A percentile compares a stretch with the other conserved stretches of the same genome.
These are phyloP conservation scores for Aspergillus ochraceus DNA, from an alignment of 2,329 filamentous ascomycete genomes.

Conservation along the genomic window DNA sequence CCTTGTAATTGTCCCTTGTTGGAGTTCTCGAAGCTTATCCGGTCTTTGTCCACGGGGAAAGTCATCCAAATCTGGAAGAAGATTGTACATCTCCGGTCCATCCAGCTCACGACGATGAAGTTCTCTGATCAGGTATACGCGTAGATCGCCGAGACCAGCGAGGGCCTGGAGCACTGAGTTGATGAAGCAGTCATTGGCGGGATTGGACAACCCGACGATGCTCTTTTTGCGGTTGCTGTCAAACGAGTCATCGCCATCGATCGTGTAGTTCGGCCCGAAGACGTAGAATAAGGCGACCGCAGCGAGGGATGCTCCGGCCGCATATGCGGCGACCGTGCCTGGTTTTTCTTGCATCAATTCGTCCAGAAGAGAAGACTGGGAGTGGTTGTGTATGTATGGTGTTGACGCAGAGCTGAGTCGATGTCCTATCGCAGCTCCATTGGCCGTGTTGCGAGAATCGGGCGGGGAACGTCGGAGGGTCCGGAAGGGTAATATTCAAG, in stretches of 20 bases:
- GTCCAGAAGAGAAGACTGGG: neutral
- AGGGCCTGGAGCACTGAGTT: constrained; percentile 94
- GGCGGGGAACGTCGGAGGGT: neutral
- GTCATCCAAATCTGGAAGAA: constrained; percentile 52
- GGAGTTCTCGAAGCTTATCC: constrained; percentile 60
- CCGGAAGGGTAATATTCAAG: neutral
- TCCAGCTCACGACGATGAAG: constrained; percentile 81
- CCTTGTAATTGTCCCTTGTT: constrained; percentile 78
- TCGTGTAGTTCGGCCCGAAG: constrained; percentile 94
- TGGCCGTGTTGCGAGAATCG: neutral
- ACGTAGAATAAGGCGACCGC: constrained; percentile 95
- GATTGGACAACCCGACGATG: constrained; percentile 84
- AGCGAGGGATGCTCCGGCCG: constrained; percentile 90
- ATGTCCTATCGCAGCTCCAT: constrained; percentile 18
- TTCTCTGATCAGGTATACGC: constrained; percentile 89
- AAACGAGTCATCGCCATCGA: constrained; percentile 72
- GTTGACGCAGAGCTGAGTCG: neutral
- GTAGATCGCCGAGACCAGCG: constrained; percentile 83
- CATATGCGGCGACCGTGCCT: constrained; percentile 84
- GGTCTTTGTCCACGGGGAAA: constrained; percentile 38
- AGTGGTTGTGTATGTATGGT: neutral
- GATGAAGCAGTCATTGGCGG: constrained; percentile 95
- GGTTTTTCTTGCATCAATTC: constrained; percentile 75
- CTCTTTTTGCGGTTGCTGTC: constrained; percentile 72
- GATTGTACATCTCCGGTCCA: constrained; percentile 71